A percentile compares a stretch with the other conserved stretches of the same genome.
Evolutionary conservation across 257 asterid genomes (phyloP).

Genomic region (Jasminum sambac): DNA sequence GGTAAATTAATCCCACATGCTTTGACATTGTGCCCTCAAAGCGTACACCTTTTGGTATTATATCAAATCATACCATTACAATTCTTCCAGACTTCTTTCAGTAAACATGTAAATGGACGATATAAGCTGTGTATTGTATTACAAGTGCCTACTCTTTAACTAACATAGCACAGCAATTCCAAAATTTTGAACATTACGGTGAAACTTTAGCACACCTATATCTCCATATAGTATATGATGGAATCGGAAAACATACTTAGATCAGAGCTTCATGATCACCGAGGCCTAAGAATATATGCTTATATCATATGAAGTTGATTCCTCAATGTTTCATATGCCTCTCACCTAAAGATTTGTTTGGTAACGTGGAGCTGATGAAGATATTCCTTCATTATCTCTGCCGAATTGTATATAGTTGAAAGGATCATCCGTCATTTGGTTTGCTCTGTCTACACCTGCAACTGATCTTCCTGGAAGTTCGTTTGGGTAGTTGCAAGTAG

Average conservation of each 20-base stretch:
- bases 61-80: neutral
- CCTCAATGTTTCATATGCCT: neutral
- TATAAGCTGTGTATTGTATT: neutral
- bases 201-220: neutral
- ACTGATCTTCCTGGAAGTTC: slow-evolving; percentile 17
- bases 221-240: neutral
- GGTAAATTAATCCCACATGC: too few relatives aligned
- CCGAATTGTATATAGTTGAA: slow-evolving; percentile 31
- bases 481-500: slow-evolving; percentile 33
- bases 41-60: too few relatives aligned
- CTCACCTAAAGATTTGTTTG: slow-evolving; percentile 24
- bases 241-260: neutral
- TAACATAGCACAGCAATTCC: neutral
- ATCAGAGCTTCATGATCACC: neutral
- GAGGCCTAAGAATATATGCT: neutral
- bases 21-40: too few relatives aligned
- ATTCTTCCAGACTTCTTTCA: neutral
- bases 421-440: slow-evolving; percentile 32
- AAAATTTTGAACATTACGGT: neutral
- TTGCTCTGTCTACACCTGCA: slow-evolving; percentile 21
- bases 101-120: neutral
- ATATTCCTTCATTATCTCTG: slow-evolving; percentile 27
- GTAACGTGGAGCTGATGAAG: slow-evolving; percentile 18
- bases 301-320: neutral
- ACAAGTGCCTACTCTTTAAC: neutral